Conservation (phyloP, 1,139 yeast genomes). For the Hansenula sp. region DNA sequence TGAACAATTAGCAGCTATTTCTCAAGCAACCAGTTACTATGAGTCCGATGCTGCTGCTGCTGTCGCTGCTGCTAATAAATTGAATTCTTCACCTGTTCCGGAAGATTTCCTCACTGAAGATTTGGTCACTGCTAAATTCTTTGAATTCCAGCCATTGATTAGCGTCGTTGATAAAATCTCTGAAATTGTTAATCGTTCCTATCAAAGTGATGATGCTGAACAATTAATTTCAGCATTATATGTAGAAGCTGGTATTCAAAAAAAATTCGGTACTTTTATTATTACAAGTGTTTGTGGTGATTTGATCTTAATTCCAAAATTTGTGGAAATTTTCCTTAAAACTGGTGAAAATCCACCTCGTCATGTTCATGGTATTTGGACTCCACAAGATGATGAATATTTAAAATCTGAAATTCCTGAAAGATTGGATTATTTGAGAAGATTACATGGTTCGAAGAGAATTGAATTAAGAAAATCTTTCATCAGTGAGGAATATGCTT, state of each 20-base stretch:
- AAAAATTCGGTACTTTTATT: conserved; percentile 40
- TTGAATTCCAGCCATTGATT: conserved; percentile 20
- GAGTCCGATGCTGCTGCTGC: conserved; percentile 21
- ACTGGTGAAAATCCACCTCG: conserved; percentile 40
- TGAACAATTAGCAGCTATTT: conserved; percentile 8
- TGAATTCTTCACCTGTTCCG: conserved; percentile 9
- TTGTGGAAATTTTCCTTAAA: conserved; percentile 37
- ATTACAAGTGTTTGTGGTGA: conserved; percentile 48
- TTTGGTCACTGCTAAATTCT: conserved; percentile 21
- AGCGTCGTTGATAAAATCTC: conserved; percentile 31
- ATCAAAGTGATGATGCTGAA: conserved; percentile 40
- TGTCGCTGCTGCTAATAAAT: conserved; percentile 15
- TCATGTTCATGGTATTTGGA: conserved; percentile 45
- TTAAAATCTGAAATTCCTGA: conserved; percentile 27
- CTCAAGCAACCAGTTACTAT: conserved; percentile 7
- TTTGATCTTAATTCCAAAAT: conserved; percentile 39
- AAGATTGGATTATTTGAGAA: conserved; percentile 26
- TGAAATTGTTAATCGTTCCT: conserved; percentile 37
- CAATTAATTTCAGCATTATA: conserved; percentile 37
- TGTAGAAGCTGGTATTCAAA: conserved; percentile 40
- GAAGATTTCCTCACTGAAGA: conserved; percentile 20
- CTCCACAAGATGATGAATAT: conserved; percentile 39
- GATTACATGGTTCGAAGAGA: conserved; percentile 34
- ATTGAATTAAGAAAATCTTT: conserved; percentile 34
- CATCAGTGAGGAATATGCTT: conserved; percentile 30